phyloP scores from a whole-genome alignment of 2,329 filamentous ascomycete species.

The Cercospora berteroae region DNA sequence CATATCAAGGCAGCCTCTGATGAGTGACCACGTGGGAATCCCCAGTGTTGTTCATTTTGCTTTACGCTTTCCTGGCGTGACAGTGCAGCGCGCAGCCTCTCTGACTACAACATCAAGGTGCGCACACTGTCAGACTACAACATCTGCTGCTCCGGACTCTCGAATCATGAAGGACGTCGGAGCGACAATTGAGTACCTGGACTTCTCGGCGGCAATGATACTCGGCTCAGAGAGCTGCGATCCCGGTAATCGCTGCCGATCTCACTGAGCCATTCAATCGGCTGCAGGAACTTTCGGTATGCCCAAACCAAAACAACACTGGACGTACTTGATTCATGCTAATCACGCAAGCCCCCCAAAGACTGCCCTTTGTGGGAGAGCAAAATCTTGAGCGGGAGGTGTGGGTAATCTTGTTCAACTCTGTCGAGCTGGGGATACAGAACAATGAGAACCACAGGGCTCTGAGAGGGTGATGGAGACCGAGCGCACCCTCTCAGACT shows the following conservation, averaged over 20 bases:
- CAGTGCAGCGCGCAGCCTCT: background rate
- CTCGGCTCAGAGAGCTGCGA: background rate
- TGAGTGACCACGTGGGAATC: background rate
- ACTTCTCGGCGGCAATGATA: background rate
- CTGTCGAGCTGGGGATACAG: background rate
- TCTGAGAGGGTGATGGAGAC: too few species aligned
- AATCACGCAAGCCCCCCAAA: too few species aligned
- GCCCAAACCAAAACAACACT: background rate
- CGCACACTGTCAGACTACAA: background rate
- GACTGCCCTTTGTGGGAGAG: too few species aligned
- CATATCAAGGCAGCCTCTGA: background rate
- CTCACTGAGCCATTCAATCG: background rate
- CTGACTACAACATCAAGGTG: background rate
- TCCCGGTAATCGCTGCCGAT: background rate
- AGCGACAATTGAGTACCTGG: background rate
- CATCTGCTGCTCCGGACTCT: background rate
- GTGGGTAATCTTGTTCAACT: background rate
- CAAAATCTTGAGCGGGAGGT: background rate
- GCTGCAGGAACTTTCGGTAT: background rate
- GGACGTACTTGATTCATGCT: too few species aligned
- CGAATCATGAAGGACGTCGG: background rate
- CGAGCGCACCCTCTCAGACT: too few species aligned
- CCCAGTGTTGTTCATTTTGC: background rate
- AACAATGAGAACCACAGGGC: too few species aligned
- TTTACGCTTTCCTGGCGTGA: background rate